Evolutionary conservation across 1,139 yeast genomes (phyloP).

Genomic region (Cylindricascospora bacillispora): DNA sequence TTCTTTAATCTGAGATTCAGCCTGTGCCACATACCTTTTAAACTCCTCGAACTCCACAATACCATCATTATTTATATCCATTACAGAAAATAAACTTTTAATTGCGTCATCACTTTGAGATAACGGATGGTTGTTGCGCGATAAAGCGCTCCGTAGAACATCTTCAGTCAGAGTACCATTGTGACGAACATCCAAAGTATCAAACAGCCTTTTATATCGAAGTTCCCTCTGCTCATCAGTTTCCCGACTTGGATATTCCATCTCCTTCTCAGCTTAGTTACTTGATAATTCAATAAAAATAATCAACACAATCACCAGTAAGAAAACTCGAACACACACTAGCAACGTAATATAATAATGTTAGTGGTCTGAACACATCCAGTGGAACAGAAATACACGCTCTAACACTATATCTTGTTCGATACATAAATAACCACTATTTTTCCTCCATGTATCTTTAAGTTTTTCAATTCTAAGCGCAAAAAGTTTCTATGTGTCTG

Average conservation of each 20-base stretch:
- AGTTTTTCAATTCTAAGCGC: too few relatives aligned
- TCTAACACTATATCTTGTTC: too few relatives aligned
- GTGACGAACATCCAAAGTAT: constrained; percentile 38
- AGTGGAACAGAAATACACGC: too few relatives aligned
- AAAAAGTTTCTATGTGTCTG: too few relatives aligned
- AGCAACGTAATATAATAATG: too few relatives aligned
- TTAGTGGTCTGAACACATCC: too few relatives aligned
- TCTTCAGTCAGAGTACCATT: constrained; percentile 45
- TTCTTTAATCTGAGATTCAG: constrained; percentile 55
- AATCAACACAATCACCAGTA: too few relatives aligned
- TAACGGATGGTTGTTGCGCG: constrained; percentile 48
- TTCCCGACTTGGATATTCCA: constrained; percentile 4
- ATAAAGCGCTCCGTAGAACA: constrained; percentile 45
- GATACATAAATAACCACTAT: too few relatives aligned
- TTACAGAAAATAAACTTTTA: constrained; percentile 38
- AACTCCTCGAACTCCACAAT: constrained; percentile 51
- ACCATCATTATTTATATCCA: constrained; percentile 46
- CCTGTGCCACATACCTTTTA: constrained; percentile 42
- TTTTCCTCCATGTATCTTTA: too few relatives aligned
- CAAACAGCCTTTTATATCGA: constrained; percentile 25
- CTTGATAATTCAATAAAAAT: too few relatives aligned
- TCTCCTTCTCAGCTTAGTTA: constrained; percentile 1
- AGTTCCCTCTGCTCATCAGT: constrained; percentile 11
- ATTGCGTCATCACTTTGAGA: constrained; percentile 52
- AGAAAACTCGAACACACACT: too few relatives aligned